These are phyloP conservation scores for Miamiensis avidus DNA, from an alignment of 169 alveolate genomes.

Conservation along the genomic window DNA sequence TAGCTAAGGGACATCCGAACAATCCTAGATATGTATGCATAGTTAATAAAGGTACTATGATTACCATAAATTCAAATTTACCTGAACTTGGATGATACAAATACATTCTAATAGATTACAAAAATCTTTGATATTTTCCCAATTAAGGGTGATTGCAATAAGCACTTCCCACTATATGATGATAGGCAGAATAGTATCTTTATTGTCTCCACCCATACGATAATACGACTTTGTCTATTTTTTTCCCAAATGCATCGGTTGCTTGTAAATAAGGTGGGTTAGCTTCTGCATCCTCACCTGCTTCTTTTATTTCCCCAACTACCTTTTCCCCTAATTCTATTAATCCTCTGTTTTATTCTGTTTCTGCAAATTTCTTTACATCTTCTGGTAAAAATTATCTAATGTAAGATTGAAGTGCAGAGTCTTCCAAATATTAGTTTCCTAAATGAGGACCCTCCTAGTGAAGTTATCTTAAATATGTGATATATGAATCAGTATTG, in stretches of 20 bases:
- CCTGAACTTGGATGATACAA: not conserved
- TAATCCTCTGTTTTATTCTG: constrained; percentile 29
- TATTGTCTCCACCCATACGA: constrained; percentile 65
- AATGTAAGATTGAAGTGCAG: constrained; percentile 44
- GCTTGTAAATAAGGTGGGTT: constrained; percentile 49
- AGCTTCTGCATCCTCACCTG: constrained; percentile 48
- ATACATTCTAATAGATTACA: not conserved
- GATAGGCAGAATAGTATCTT: constrained; percentile 58
- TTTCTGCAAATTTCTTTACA: constrained; percentile 3
- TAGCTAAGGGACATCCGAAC: constrained; percentile 75
- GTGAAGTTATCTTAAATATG: constrained; percentile 12
- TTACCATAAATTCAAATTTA: too few species aligned
- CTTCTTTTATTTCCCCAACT: constrained; percentile 31
- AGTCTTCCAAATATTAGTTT: constrained; percentile 56
- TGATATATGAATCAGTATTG: not conserved
- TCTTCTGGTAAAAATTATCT: constrained; percentile 20
- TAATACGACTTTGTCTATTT: constrained; percentile 56
- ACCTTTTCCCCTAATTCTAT: constrained; percentile 50
- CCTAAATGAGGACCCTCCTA: constrained; percentile 63
- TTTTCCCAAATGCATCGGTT: constrained; percentile 65
- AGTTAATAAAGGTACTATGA: too few species aligned
- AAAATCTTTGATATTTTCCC: not conserved
- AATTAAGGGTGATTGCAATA: constrained; percentile 19
- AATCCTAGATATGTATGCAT: constrained; percentile 36
- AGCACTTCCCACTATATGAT: constrained; percentile 51